phyloP scores from a whole-genome alignment of 352 stramenopile genomes.

The Thraustotheca clavata region DNA sequence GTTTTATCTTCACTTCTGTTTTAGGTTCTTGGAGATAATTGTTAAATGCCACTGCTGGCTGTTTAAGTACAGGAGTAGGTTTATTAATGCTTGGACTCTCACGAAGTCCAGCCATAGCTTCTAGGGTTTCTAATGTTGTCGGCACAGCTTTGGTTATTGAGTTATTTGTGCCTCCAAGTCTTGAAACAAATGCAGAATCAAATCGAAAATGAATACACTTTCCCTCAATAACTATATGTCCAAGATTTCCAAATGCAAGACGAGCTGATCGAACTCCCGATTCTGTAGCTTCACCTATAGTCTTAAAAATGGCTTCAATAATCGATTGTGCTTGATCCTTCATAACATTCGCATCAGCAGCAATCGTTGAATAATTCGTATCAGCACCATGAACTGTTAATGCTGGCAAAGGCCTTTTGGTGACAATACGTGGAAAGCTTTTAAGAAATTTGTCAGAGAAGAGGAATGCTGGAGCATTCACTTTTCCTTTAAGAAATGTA shows the following conservation, averaged over 20 bases:
- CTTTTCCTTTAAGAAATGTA: constrained; percentile 32
- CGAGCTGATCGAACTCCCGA: neutral
- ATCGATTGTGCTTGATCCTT: constrained; percentile 19
- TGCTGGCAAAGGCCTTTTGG: constrained; percentile 11
- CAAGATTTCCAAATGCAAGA: neutral
- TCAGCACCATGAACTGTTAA: constrained; percentile 14
- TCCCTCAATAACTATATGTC: constrained; percentile 3
- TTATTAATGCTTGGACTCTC: neutral
- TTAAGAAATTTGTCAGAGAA: constrained; percentile 20
- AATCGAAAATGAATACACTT: constrained; percentile 9
- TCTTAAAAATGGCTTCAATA: constrained; percentile 16
- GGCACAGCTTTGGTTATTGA: neutral
- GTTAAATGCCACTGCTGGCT: neutral
- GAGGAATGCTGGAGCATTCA: constrained; percentile 1
- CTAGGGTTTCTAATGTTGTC: too few species aligned
- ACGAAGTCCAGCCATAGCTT: neutral
- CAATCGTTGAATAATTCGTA: constrained; percentile 15
- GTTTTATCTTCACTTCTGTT: neutral
- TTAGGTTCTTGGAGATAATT: neutral
- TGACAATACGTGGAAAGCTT: neutral
- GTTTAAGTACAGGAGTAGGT: neutral
- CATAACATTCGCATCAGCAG: constrained; percentile 10
- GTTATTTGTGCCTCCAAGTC: neutral
- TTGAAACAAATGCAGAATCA: constrained; percentile 4
- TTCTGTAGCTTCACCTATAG: constrained; percentile 6